A percentile compares a stretch with the other conserved stretches of the same genome.
These are phyloP conservation scores for Emericellopsis atlantica DNA, from an alignment of 2,329 filamentous ascomycete genomes.

Conservation along the genomic window DNA sequence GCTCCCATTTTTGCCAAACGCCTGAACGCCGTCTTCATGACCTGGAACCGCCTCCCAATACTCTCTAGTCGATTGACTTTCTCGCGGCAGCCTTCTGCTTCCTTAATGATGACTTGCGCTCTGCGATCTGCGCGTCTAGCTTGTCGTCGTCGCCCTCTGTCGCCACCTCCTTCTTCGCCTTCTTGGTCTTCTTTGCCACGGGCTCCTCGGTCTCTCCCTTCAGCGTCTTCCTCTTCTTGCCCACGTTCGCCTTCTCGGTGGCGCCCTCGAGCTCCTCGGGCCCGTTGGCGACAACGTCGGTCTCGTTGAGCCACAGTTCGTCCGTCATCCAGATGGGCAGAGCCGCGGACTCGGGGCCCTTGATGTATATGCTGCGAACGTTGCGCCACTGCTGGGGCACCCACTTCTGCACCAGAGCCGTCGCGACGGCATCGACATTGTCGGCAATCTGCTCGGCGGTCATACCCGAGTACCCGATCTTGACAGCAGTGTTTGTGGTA, in stretches of 20 bases:
- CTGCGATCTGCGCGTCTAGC: constrained; percentile 46
- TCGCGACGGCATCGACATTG: constrained; percentile 64
- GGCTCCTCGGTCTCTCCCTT: constrained; percentile 25
- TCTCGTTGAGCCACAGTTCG: constrained; percentile 76
- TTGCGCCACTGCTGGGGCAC: constrained; percentile 82
- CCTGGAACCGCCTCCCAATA: background rate
- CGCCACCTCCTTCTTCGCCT: constrained; percentile 16
- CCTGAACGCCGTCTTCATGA: background rate
- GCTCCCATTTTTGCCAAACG: background rate
- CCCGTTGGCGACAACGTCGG: constrained; percentile 53
- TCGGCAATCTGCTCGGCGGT: constrained; percentile 62
- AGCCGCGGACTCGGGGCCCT: constrained; percentile 76
- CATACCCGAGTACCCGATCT: constrained; percentile 66
- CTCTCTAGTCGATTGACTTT: constrained; percentile 19
- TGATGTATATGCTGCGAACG: constrained; percentile 75
- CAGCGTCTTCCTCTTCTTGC: constrained; percentile 51
- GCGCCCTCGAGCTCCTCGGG: constrained; percentile 31
- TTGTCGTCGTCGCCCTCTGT: constrained; percentile 31
- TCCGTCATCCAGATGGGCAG: constrained; percentile 91
- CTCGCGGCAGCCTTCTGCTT: constrained; percentile 47
- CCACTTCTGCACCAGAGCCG: constrained; percentile 61
- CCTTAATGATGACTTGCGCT: constrained; percentile 42
- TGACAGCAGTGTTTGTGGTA: constrained; percentile 67
- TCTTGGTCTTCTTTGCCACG: constrained; percentile 24
- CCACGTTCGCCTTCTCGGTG: constrained; percentile 39